A percentile compares a stretch with the other conserved stretches of the same genome.
Conservation (phyloP, 768 basidiomycete species). For the Mycena indigotica region DNA sequence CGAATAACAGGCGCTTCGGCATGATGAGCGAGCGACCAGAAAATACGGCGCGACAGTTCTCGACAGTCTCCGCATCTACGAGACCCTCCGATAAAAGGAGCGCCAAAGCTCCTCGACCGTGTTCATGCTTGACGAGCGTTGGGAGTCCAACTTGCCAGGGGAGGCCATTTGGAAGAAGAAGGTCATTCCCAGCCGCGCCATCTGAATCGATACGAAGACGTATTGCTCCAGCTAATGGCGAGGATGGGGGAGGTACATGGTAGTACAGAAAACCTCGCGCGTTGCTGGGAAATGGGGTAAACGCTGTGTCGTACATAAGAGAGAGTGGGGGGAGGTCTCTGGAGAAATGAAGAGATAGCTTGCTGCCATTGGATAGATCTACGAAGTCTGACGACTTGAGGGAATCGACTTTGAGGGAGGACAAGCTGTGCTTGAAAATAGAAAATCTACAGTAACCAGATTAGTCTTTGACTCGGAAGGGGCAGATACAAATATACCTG, state of each 20-base stretch:
- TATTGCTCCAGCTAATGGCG: slow-evolving; percentile 1
- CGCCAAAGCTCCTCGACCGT: neutral
- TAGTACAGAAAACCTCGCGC: slow-evolving; percentile 12
- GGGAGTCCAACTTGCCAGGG: slow-evolving; percentile 12
- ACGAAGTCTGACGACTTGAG: slow-evolving; percentile 9
- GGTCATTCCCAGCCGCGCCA: slow-evolving; percentile 3
- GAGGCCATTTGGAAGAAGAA: slow-evolving; percentile 8
- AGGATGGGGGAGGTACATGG: neutral
- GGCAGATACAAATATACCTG: no score
- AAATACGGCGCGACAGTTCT: neutral
- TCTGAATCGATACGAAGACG: slow-evolving; percentile 8
- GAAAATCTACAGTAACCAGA: no score
- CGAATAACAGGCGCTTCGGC: neutral
- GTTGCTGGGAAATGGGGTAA: neutral
- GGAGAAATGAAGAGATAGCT: neutral
- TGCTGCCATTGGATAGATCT: neutral
- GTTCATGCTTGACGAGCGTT: neutral
- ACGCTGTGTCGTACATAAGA: neutral
- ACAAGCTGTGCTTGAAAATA: neutral
- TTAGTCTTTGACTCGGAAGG: no score
- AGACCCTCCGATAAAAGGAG: neutral
- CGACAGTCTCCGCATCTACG: neutral
- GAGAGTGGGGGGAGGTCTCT: neutral
- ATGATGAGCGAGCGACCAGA: neutral
- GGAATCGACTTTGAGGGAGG: slow-evolving; percentile 3